Conservation (phyloP, 208 protist genomes). For the Trichomonas gallinae region DNA sequence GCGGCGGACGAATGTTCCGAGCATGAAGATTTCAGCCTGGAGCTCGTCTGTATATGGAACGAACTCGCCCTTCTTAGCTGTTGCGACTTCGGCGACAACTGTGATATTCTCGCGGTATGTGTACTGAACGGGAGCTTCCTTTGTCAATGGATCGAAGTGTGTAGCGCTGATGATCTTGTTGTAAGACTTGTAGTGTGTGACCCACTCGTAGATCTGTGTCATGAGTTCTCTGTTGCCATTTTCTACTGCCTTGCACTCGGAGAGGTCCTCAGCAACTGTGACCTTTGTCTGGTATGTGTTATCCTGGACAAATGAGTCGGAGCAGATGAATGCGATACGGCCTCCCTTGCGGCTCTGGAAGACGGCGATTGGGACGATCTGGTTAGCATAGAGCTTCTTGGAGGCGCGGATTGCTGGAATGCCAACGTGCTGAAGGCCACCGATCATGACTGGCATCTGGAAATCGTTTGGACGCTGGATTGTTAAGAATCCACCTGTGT, state of each 20-base stretch:
- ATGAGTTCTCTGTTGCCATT: not conserved
- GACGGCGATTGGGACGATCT: not conserved
- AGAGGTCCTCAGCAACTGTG: not conserved
- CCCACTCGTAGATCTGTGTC: not conserved
- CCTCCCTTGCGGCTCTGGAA: not conserved
- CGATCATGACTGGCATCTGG: not conserved
- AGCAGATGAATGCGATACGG: not conserved
- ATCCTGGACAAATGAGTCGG: not conserved
- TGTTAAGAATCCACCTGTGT: not conserved
- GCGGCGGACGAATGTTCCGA: not conserved
- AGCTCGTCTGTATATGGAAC: not conserved
- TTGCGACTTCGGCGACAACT: not conserved
- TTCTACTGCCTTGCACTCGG: not conserved
- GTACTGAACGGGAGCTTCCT: not conserved
- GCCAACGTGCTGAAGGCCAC: not conserved
- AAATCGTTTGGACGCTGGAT: slow-evolving; percentile 11
- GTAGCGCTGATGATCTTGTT: not conserved
- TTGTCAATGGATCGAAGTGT: not conserved
- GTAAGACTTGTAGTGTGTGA: not conserved
- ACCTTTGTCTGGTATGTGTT: not conserved
- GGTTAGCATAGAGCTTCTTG: not conserved
- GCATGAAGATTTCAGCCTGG: slow-evolving; percentile 7
- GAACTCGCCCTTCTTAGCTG: not conserved
- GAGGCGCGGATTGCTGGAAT: not conserved
- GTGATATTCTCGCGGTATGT: not conserved